Conservation (phyloP, 441 rosid species). For the Bruguiera hainesii region DNA sequence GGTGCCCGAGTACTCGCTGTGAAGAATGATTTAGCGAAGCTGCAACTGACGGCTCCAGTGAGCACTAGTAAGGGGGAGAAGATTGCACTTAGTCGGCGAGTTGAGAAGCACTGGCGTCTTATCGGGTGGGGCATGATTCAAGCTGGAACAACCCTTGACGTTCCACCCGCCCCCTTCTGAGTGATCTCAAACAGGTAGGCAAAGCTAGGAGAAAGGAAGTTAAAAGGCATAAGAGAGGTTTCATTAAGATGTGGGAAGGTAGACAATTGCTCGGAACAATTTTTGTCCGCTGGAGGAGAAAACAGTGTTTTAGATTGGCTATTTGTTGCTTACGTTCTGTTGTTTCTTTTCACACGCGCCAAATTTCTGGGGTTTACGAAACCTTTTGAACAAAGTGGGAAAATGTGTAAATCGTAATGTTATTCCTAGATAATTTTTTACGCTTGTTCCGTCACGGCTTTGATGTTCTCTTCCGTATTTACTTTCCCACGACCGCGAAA, state of each 20-base stretch:
- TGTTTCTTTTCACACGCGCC: background rate
- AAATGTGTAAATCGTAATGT: background rate
- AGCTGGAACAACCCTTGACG: conserved; percentile 78
- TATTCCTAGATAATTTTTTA: too few species aligned
- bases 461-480: too few species aligned
- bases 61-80: conserved; percentile 92
- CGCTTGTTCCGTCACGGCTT: too few species aligned
- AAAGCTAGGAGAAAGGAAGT: background rate
- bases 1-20: conserved; percentile 92
- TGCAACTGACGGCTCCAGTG: conserved; percentile 80
- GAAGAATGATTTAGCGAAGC: conserved; percentile 78
- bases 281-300: conserved; percentile 27
- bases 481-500: too few species aligned
- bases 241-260: conserved; percentile 31
- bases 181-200: background rate
- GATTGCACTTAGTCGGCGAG: conserved; percentile 75
- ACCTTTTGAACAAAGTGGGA: too few species aligned
- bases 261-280: conserved; percentile 39
- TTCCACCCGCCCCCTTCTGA: conserved; percentile 54
- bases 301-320: background rate
- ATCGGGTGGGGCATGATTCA: conserved; percentile 98
- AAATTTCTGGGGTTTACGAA: background rate
- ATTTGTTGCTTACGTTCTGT: background rate
- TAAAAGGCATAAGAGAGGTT: background rate
- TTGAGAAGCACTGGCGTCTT: conserved; percentile 95